phyloP scores from a whole-genome alignment of 352 stramenopile genomes.

The Phytophthora vignae region DNA sequence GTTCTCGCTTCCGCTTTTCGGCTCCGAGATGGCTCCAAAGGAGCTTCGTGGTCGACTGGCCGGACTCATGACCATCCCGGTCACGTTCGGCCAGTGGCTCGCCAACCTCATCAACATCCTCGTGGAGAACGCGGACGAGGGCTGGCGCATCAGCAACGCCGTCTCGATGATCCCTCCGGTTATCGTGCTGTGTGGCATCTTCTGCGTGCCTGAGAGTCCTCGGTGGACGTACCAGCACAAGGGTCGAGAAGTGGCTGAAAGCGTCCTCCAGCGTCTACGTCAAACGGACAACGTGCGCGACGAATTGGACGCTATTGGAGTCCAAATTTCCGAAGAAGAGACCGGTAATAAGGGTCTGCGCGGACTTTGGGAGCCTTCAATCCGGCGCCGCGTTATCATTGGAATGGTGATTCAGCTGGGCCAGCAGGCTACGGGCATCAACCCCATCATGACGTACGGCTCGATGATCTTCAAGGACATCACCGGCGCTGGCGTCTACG shows the following conservation, averaged over 20 bases:
- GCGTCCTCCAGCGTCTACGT: conserved; percentile 40
- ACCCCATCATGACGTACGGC: conserved; percentile 48
- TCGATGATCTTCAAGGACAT: conserved; percentile 47
- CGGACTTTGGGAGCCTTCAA: conserved; percentile 39
- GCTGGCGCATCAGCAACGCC: conserved; percentile 50
- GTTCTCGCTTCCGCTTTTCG: conserved; percentile 46
- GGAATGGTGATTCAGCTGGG: conserved; percentile 43
- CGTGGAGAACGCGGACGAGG: conserved; percentile 30
- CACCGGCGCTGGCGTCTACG: conserved; percentile 36
- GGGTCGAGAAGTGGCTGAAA: conserved; percentile 32
- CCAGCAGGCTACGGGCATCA: conserved; percentile 48
- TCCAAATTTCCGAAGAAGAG: conserved; percentile 43
- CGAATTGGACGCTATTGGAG: conserved; percentile 50
- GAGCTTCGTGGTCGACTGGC: conserved; percentile 46
- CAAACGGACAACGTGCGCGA: conserved; percentile 34
- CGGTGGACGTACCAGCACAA: conserved; percentile 42
- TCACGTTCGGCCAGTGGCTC: conserved; percentile 43
- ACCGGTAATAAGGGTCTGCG: conserved; percentile 31
- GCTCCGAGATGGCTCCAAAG: conserved; percentile 52
- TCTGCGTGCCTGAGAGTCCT: conserved; percentile 43
- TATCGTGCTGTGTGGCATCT: conserved; percentile 53
- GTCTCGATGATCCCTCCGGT: conserved; percentile 41
- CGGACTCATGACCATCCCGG: conserved; percentile 37
- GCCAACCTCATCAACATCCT: conserved; percentile 47
- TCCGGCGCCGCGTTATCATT: conserved; percentile 36